Percentiles rank a stretch among this genome's conserved stretches.
Conservation (phyloP, 2,329 filamentous ascomycete species). For the Arachnomyces sp. region DNA sequence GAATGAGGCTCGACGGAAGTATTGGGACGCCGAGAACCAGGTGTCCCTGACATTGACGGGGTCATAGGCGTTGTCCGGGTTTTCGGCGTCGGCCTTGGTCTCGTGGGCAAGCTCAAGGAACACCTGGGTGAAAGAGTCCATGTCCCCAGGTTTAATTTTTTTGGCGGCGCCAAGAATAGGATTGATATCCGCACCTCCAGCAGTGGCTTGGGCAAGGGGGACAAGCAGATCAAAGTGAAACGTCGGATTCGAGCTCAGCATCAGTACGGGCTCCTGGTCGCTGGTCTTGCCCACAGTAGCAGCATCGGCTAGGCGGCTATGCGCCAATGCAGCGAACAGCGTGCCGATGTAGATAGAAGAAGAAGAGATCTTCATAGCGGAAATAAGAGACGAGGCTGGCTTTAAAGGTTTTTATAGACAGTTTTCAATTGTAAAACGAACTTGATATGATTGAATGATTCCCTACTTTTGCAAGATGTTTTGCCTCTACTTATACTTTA, state of each 20-base stretch:
- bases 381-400: no score
- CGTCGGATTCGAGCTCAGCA: slow-evolving; percentile 9
- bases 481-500: no score
- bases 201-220: slow-evolving; percentile 6
- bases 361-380: no score
- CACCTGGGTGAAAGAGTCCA: slow-evolving; percentile 9
- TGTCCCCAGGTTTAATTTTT: slow-evolving; percentile 13
- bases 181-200: slow-evolving; percentile 12
- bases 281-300: no score
- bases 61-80: slow-evolving; percentile 9
- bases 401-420: no score
- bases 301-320: no score
- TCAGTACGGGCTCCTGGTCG: not conserved
- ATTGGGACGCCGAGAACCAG: slow-evolving; percentile 34
- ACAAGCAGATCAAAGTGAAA: slow-evolving; percentile 15
- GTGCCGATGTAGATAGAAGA: no score
- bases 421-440: no score
- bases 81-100: slow-evolving; percentile 11
- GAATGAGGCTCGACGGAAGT: slow-evolving; percentile 38
- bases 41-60: slow-evolving; percentile 20
- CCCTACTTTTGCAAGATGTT: no score
- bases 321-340: no score
- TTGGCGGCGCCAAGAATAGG: slow-evolving; percentile 15
- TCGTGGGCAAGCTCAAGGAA: slow-evolving; percentile 14
- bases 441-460: no score